Percentiles rank a stretch among this genome's conserved stretches.
phyloP scores from a whole-genome alignment of 1,284 basidiomycete species.

The Ustilago xerochloae region DNA sequence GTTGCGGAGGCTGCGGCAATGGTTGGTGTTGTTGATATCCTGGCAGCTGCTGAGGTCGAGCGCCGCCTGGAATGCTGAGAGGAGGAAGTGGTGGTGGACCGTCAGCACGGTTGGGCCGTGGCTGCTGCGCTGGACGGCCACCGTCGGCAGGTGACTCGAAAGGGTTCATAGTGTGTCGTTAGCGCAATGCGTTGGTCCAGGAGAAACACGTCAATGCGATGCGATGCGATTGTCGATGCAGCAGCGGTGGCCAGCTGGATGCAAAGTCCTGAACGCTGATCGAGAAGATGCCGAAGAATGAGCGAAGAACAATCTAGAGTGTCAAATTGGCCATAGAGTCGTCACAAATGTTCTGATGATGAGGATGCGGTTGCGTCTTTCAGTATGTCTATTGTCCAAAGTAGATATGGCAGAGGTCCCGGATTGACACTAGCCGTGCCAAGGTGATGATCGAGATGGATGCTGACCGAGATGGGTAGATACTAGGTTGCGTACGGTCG shows the following conservation, averaged over 20 bases:
- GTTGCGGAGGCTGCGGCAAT: neutral
- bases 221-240: neutral
- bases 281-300: neutral
- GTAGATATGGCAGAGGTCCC: too few species aligned
- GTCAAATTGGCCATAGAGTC: constrained; percentile 17
- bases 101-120: constrained; percentile 20
- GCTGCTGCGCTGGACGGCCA: constrained; percentile 9
- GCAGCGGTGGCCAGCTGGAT: neutral
- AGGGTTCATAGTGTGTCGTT: constrained; percentile 46
- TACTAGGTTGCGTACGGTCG: neutral
- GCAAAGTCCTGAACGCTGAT: too few species aligned
- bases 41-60: constrained; percentile 36
- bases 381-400: neutral
- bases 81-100: constrained; percentile 42
- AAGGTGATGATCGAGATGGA: neutral
- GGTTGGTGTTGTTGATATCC: constrained; percentile 42
- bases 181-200: too few species aligned
- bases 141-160: constrained; percentile 36
- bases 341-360: neutral
- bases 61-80: constrained; percentile 30
- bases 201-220: neutral
- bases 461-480: neutral
- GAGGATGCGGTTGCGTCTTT: too few species aligned
- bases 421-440: neutral
- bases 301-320: constrained; percentile 7